phyloP scores from a whole-genome alignment of 2,329 filamentous ascomycete species.

The Fusarium mangiferae region DNA sequence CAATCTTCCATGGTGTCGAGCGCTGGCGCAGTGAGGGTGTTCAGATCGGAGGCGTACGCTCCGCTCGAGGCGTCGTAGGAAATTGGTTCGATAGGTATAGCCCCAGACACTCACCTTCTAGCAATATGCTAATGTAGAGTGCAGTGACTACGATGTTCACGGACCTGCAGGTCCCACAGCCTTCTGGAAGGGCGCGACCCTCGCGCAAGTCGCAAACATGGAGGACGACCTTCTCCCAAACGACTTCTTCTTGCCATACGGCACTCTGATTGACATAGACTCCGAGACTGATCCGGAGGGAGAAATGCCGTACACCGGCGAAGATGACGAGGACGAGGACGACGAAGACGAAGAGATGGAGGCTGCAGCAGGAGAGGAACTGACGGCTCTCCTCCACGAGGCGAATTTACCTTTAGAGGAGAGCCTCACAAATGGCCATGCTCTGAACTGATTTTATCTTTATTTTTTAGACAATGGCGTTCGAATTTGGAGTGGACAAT shows the following conservation, averaged over 20 bases:
- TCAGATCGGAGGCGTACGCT: conserved; percentile 74
- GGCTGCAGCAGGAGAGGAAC: conserved; percentile 26
- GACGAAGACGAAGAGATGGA: conserved; percentile 29
- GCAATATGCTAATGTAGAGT: neutral
- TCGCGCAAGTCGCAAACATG: conserved; percentile 40
- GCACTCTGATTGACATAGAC: conserved; percentile 32
- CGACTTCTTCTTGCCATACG: conserved; percentile 47
- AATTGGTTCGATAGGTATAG: conserved; percentile 81
- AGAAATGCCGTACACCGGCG: conserved; percentile 42
- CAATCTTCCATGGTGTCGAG: conserved; percentile 71
- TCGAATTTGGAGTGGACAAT: neutral
- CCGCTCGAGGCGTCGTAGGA: conserved; percentile 75
- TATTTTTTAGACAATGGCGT: neutral
- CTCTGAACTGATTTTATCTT: neutral
- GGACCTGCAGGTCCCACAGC: conserved; percentile 80
- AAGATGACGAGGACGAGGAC: conserved; percentile 26
- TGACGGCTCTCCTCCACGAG: conserved; percentile 34
- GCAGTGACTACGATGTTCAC: conserved; percentile 71
- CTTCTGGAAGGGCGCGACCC: conserved; percentile 79
- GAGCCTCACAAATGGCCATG: neutral
- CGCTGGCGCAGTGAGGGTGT: conserved; percentile 82
- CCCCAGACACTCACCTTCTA: neutral
- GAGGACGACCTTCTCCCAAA: conserved; percentile 47
- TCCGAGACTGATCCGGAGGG: conserved; percentile 39
- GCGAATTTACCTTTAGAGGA: conserved; percentile 32